Percentiles rank a stretch among this genome's conserved stretches.
These are phyloP conservation scores for Pleurotus sapidus DNA, from an alignment of 768 basidiomycete species.

Conservation along the genomic window DNA sequence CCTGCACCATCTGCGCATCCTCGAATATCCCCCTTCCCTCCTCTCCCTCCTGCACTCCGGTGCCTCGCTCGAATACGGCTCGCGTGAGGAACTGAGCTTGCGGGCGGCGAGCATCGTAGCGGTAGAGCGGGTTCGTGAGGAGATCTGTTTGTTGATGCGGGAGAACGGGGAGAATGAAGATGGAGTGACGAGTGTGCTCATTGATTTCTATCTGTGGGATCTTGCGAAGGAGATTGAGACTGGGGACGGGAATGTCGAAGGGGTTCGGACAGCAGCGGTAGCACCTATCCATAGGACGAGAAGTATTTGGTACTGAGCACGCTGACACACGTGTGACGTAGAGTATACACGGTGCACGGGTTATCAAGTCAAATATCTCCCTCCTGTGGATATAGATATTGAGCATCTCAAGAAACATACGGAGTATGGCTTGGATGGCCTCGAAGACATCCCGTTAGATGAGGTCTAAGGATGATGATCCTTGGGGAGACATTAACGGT, in stretches of 20 bases:
- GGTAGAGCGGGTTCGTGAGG: constrained; percentile 69
- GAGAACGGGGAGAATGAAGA: constrained; percentile 22
- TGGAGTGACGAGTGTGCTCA: constrained; percentile 69
- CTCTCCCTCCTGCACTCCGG: constrained; percentile 45
- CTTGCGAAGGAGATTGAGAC: constrained; percentile 72
- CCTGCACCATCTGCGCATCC: constrained; percentile 76
- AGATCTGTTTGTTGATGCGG: constrained; percentile 42
- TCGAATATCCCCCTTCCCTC: constrained; percentile 67
- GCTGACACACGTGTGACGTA: too few species aligned
- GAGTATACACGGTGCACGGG: too few species aligned
- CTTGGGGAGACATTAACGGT: too few species aligned
- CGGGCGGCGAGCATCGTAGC: constrained; percentile 79
- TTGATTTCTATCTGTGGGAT: constrained; percentile 93
- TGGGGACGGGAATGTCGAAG: constrained; percentile 58
- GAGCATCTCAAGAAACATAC: too few species aligned
- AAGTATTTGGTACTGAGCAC: constrained; percentile 78
- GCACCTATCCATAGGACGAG: constrained; percentile 76
- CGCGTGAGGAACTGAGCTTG: constrained; percentile 71
- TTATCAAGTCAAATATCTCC: too few species aligned
- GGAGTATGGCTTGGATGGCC: too few species aligned
- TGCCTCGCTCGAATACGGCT: constrained; percentile 48
- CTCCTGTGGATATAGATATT: too few species aligned
- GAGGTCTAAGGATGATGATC: too few species aligned
- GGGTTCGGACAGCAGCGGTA: constrained; percentile 51
- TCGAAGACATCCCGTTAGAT: too few species aligned